Conservation (phyloP, 257 asterid species). For the Solanum neorickii region DNA sequence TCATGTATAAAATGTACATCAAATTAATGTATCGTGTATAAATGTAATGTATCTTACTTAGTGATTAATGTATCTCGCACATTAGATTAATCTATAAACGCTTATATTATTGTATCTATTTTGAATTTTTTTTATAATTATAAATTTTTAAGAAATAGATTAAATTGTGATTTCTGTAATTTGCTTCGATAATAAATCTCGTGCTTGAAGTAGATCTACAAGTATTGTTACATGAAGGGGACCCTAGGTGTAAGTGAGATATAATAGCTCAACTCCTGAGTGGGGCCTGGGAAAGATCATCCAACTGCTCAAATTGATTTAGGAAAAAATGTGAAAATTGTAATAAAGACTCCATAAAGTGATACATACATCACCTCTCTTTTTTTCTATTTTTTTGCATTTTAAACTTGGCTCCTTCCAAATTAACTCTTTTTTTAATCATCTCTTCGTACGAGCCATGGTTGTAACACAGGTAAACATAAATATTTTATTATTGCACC, state of each 20-base stretch:
- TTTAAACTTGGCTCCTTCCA: neutral
- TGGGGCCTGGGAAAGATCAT: slow-evolving; percentile 4
- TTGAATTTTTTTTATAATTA: rapidly evolving
- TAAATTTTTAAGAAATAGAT: no score
- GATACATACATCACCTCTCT: neutral
- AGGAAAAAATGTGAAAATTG: neutral
- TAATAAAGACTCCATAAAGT: neutral
- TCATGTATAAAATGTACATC: no score
- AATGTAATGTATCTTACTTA: no score
- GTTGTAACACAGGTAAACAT: neutral
- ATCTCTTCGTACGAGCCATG: neutral
- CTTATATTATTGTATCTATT: no score
- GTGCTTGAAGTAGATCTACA: neutral
- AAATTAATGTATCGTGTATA: no score
- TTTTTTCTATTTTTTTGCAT: neutral
- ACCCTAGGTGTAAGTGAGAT: neutral
- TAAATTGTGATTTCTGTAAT: no score
- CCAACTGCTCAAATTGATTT: neutral
- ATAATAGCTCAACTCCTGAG: neutral
- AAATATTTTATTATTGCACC: neutral
- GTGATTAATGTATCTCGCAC: no score
- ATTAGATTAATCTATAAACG: no score
- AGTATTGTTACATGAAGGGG: neutral
- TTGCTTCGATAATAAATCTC: no score
- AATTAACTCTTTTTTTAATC: neutral